phyloP scores from a whole-genome alignment of 2,329 filamentous ascomycete species.

The Alternaria triticina region DNA sequence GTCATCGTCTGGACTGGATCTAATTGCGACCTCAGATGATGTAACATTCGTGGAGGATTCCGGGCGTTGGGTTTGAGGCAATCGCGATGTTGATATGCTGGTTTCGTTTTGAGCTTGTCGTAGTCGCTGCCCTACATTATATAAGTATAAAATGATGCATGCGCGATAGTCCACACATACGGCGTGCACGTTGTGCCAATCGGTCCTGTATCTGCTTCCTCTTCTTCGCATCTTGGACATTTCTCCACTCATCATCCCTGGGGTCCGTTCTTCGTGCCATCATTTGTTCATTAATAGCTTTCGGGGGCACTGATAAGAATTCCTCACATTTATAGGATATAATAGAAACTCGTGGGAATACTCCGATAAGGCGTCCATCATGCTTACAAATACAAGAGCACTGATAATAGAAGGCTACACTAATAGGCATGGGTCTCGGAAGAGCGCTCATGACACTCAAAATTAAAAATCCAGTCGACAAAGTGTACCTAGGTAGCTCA shows the following conservation, averaged over 20 bases:
- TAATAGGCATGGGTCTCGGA: background rate
- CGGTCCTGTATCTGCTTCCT: constrained; percentile 52
- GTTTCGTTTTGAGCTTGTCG: constrained; percentile 9
- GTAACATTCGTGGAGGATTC: background rate
- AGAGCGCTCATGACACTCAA: background rate
- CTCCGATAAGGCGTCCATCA: background rate
- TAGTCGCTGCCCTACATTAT: constrained; percentile 16
- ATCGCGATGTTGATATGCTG: background rate
- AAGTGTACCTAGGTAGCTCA: background rate
- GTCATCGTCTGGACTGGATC: background rate
- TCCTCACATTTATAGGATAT: background rate
- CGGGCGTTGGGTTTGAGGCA: background rate
- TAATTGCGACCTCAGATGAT: background rate
- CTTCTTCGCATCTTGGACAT: constrained; percentile 45
- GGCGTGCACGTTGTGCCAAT: constrained; percentile 48
- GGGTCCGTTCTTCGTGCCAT: constrained; percentile 32
- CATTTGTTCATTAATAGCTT: background rate
- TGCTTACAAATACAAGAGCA: background rate
- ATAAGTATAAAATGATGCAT: background rate
- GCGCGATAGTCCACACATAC: constrained; percentile 25
- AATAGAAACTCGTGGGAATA: background rate
- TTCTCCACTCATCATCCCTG: constrained; percentile 42
- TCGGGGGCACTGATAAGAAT: background rate
- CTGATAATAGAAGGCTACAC: background rate
- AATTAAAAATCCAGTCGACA: background rate